Base-by-base conservation (phyloP, 306 rosid species). In the Vigna reflexopilosa region DNA sequence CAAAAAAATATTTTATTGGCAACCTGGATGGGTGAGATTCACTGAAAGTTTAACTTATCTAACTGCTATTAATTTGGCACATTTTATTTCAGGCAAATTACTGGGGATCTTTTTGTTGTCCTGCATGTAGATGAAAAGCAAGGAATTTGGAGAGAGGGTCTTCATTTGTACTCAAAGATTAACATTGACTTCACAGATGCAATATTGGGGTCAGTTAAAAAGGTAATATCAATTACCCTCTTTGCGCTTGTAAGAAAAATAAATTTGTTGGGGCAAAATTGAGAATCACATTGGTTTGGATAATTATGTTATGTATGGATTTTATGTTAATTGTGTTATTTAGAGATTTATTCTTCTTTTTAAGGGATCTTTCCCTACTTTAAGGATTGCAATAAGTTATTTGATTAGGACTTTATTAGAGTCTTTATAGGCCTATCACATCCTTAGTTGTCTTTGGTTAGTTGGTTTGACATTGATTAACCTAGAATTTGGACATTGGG, bases 81-180 rank as follows among this genome's bases (percentile, higher is more conserved):
- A 10, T 30, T 81, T 50, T 15, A 58, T 83, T 75, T 61, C 91
- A 95, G 99, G 93, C 80, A 80, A 55, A 61, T 69, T 80, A 82
- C 70, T 28, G 99, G 99, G 79, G 86, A 95, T 88, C 94, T 93
- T 79, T 95, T 85, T 76, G 81, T 95, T 55, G 89, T 84, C 82
- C 84, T 95, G 80, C 97, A 82, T 86, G 80, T 95, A 14, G 84
- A 83, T 73, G 87, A 80, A 84, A 93, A 93, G 67, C 82, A 52
- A 56, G 99, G 97, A 87, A 83, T 95, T 84, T 70, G 83, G 88
- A 90, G 96, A 84, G 96, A 91, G 42, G 99, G 98, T 76, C 85
- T 93, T 71, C 80, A 93, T 80, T 80, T 95, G 82, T 93, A 86
- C 88, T 93, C 97, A 62, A 86, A 89, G 67, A 81, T 95, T 78